A percentile compares a stretch with the other conserved stretches of the same genome.
phyloP scores from a whole-genome alignment of 768 basidiomycete species.

The Gymnopilus junonius region DNA sequence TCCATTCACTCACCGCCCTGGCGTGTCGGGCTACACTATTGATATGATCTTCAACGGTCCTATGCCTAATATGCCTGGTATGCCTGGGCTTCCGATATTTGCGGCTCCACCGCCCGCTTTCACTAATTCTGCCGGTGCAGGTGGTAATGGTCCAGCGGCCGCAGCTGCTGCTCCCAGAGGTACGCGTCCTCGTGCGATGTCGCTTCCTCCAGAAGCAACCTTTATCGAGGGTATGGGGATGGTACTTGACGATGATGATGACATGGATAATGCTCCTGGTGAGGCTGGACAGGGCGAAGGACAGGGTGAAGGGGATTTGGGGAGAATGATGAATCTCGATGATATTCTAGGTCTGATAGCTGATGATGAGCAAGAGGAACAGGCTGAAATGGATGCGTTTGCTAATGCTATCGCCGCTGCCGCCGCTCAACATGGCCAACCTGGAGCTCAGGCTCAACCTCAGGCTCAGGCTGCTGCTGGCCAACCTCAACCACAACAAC shows the following conservation, averaged over 20 bases:
- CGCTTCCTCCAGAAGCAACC: neutral
- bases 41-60: slow-evolving; percentile 20
- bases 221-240: neutral
- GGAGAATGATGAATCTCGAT: slow-evolving; percentile 1
- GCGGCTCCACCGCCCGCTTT: neutral
- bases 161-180: neutral
- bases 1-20: neutral
- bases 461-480: neutral
- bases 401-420: neutral
- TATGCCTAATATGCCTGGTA: neutral
- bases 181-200: neutral
- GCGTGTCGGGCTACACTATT: slow-evolving; percentile 9
- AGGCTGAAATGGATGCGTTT: neutral
- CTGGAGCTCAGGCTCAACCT: neutral
- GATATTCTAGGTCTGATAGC: slow-evolving; percentile 9
- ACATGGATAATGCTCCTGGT: neutral
- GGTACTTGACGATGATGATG: slow-evolving; percentile 3
- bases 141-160: neutral
- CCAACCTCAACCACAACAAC: neutral
- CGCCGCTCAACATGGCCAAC: neutral
- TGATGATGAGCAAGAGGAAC: neutral
- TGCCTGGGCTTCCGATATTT: neutral
- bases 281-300: neutral
- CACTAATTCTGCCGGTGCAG: neutral
- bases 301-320: neutral